These are phyloP conservation scores for Trifolium dubium DNA, from an alignment of 306 rosid species.

Conservation along the genomic window DNA sequence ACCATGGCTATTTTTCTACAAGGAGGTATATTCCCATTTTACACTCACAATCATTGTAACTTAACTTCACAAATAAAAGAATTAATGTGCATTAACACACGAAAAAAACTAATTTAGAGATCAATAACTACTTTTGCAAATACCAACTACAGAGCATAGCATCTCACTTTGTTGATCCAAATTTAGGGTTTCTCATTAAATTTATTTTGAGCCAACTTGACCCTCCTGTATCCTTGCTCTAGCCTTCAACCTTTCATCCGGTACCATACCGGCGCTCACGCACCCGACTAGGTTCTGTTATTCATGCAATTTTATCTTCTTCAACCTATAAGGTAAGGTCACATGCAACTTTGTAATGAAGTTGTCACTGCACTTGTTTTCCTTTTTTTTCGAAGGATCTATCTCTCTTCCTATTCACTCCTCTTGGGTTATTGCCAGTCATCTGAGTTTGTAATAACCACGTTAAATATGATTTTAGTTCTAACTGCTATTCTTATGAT, in stretches of 20 bases:
- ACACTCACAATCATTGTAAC: too few species aligned
- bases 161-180: not conserved
- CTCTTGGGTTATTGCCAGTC: not conserved
- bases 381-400: not conserved
- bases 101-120: not conserved
- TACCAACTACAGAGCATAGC: not conserved
- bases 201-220: constrained; percentile 12
- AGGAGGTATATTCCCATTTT: not conserved
- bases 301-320: constrained; percentile 25
- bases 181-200: not conserved
- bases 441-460: not conserved
- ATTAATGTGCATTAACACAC: not conserved
- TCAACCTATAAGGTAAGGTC: constrained; percentile 10
- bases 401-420: constrained; percentile 11
- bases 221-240: not conserved
- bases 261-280: not conserved
- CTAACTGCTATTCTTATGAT: not conserved
- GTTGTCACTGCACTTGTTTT: not conserved
- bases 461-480: constrained; percentile 25
- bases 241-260: not conserved
- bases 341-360: constrained; percentile 2
- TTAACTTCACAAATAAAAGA: not conserved
- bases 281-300: constrained; percentile 1
- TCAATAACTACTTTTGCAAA: not conserved
- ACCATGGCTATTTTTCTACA: not conserved